Conservation (phyloP, 768 basidiomycete species). For the Xerocomellus chrysenteron region DNA sequence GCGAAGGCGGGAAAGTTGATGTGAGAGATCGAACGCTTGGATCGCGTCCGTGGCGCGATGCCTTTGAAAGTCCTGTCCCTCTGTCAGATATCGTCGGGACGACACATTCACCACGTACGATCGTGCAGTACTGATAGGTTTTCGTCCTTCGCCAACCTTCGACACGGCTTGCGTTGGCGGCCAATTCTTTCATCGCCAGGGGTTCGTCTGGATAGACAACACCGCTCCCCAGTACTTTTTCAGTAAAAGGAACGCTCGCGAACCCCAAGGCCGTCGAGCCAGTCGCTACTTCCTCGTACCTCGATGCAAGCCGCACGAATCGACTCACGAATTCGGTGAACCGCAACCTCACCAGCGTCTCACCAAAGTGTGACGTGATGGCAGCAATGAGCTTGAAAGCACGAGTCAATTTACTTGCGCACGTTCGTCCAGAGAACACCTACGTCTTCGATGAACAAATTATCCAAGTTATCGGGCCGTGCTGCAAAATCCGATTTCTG, state of each 20-base stretch:
- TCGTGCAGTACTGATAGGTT: constrained; percentile 70
- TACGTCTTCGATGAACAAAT: constrained; percentile 92
- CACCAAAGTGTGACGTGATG: constrained; percentile 91
- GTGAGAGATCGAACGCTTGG: constrained; percentile 77
- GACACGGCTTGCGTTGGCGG: constrained; percentile 76
- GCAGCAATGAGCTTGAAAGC: constrained; percentile 65
- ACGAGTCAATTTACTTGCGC: not conserved
- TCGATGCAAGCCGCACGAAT: constrained; percentile 86
- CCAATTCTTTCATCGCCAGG: constrained; percentile 64
- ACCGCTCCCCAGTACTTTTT: constrained; percentile 68
- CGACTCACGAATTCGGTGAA: constrained; percentile 87
- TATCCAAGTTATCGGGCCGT: constrained; percentile 68
- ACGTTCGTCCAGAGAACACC: constrained; percentile 27
- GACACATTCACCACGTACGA: constrained; percentile 43
- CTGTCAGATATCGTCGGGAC: constrained; percentile 7
- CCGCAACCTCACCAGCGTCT: constrained; percentile 80
- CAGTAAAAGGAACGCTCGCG: constrained; percentile 52
- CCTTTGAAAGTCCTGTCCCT: constrained; percentile 64
- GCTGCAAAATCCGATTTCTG: constrained; percentile 53
- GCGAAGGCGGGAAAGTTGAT: constrained; percentile 84
- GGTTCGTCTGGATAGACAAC: constrained; percentile 75
- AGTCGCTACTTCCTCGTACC: constrained; percentile 81
- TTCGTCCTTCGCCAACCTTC: constrained; percentile 91
- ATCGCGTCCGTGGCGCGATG: constrained; percentile 55
- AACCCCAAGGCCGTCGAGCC: constrained; percentile 78